Evolutionary conservation across 2,329 filamentous ascomycete genomes (phyloP), one percentile per base, ranked within the genome.

Genomic region (Biscogniauxia mediterranea): DNA sequence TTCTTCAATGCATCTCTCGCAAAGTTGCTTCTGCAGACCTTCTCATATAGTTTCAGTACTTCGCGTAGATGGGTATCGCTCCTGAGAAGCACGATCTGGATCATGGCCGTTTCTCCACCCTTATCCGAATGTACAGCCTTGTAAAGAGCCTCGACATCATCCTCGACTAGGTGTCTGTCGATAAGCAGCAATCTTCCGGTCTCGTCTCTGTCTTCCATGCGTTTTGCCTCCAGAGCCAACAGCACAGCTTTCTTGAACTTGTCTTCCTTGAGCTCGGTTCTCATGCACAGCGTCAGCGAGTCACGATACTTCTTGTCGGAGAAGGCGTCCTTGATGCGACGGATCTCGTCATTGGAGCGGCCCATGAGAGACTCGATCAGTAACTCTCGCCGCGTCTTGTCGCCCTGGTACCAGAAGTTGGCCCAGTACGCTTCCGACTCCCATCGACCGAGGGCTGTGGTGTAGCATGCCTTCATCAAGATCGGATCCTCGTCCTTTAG

Each of bases 401-500:
- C 90, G 46, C 89, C 89, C 73, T 97, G 94, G 78, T 97, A 98
- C 89, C 93, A 98, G 76, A 92, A 97, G 75, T 97, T 98, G 62
- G 94, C 93, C 93, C 95, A 99, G 81, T 97, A 97, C 0, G 92
- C 92, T 75, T 99, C 95, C 68, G 88, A 89, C 78, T 97, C 95
- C 89, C 93, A 98, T 57, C 85, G 85, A 9, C 95, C 95, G 0
- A 98, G 84, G 0, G 94, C 93, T 2, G 92, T 93, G 3, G 93
- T 88, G 75, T 98, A 97, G 71, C 90, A 93, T 6, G 91, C 90
- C 77, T 98, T 98, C 78, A 93, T 94, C 67, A 98, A 88, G 68
- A 86, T 88, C 4, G 88, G 82, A 58, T 89, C 83, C 68, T 88
- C 85, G 52, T 91, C 88, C 77, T 93, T 93, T 70, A 93, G 82